These are phyloP conservation scores for Pseudocercospora fijiensis DNA, from an alignment of 2,329 filamentous ascomycete species.

Conservation along the genomic window DNA sequence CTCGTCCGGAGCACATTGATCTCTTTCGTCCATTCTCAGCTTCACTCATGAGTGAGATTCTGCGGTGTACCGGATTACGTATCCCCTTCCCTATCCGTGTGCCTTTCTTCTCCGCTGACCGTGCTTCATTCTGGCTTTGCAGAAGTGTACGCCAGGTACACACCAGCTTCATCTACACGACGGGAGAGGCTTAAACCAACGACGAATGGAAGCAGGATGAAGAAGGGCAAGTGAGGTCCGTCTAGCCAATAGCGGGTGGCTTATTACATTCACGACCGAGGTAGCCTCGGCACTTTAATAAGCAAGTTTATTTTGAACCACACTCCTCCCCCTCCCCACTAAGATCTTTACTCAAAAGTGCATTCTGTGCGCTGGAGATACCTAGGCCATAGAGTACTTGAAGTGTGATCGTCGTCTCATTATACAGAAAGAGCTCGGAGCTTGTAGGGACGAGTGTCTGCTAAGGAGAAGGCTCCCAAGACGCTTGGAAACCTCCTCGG, in stretches of 20 bases:
- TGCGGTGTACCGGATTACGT: neutral
- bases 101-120: neutral
- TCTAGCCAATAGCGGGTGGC: neutral
- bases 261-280: constrained; percentile 1
- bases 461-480: neutral
- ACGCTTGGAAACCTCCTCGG: neutral
- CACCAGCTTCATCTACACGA: neutral
- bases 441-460: neutral
- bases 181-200: neutral
- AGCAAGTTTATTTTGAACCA: neutral
- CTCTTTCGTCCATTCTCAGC: too few relatives aligned
- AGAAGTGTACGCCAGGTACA: neutral
- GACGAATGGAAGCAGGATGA: neutral
- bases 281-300: neutral
- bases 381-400: neutral
- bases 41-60: neutral
- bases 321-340: neutral
- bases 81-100: neutral
- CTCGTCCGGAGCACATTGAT: too few relatives aligned
- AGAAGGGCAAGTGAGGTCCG: neutral
- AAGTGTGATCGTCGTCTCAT: neutral
- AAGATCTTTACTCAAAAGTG: neutral
- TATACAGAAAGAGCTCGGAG: neutral
- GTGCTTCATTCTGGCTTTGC: neutral
- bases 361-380: neutral